Base-by-base conservation (phyloP, 805 yeast genomes). In the Kuraishia borneana region DNA sequence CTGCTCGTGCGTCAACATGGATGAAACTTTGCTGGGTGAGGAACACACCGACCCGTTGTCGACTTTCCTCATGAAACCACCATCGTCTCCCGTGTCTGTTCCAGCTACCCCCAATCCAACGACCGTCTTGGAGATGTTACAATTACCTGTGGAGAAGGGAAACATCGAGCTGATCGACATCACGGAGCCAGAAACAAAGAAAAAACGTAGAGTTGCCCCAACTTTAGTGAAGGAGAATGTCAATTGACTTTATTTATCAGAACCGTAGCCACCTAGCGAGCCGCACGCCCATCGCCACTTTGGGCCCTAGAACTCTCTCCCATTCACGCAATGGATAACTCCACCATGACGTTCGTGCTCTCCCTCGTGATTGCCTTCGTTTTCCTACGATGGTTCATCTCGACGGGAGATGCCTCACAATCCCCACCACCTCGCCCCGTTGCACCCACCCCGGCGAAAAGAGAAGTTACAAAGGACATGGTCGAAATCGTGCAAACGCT, bases 401-500 rank as follows among this genome's bases (percentile, higher is more conserved):
- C 74, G 22, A 25, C 73, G 81, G 2, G 77, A 76, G 27, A 70
- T 71, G 3, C 62, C 18, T 47, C 47, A 31, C 39, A 36, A 12
- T 6, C 28, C 13, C 6, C 13, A 8, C 28, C 12, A 6, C 13
- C 28, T 12, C 16, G 16, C 12, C 13, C 28, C 28, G 13, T 6
- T 12, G 16, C 28, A 16, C 16, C 28, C 16, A 25, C 28, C 6
- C 23, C 23, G 10, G 10, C 21, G 36, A 10, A 40, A 18, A 67
- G 83, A 37, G 59, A 53, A 10, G 76, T 80, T 17, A 75, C 79
- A 3, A 63, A 61, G 4, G 72, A 70, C 37, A 89, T 89, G 97
- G 65, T 89, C 30, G 92, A 81, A 42, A 77, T 83, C 0, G 96
- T 89, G 2, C 82, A 76, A 44, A 75, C 85, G 28, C 63, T 89